Evolutionary conservation across 2,329 filamentous ascomycete species (phyloP), one percentile per base, ranked within the genome.

Genomic region (Diaporthe destruens): DNA sequence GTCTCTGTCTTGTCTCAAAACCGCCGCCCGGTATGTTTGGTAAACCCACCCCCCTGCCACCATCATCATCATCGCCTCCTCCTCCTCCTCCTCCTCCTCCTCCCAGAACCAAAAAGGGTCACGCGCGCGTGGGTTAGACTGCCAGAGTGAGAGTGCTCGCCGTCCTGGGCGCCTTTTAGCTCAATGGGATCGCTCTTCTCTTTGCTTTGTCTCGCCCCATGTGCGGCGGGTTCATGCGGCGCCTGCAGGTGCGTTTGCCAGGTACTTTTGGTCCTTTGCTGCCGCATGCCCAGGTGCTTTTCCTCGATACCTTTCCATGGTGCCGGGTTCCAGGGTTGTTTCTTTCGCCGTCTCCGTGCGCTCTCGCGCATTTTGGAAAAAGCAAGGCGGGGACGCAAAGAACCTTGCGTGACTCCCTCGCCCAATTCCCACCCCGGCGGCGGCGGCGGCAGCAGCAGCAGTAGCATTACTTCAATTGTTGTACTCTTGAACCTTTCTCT

Each of bases 1-100:
- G 61, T 66, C 9, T 42, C 32, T 66, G 47, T 66, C 59, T 65
- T 65, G 59, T 65, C 61, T 53, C 61, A 66, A 49, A 39, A 39
- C 44, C 47, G 47, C 59, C 25, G 29, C 44, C 25, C 25, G 59
- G 42, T 32, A 49, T 65, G 42, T 39, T 7, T 29, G 57, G 39
- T 42, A 42, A 18, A 42, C 39, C 14, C 14, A 42, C 39, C 39
- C 39, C 39, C 39, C 39, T 42, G 39, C 39, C 39, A 14, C 39
- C 39, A 42, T 42, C 29, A 29, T 29, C 29, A 29, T 29, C 29
- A 29, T 29, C 29, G 29, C 2, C 29, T 2, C 29, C 29, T 29
- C 39, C 39, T 42, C 39, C 39, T 42, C 16, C 39, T 11, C 39
- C 39, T 25, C 3, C 57, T 39, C 18, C 14, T 29, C 57, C 8